Percentiles rank a stretch among this genome's conserved stretches.
phyloP scores from a whole-genome alignment of 2,329 filamentous ascomycete genomes.

The Fusarium neocosmosporiellum region DNA sequence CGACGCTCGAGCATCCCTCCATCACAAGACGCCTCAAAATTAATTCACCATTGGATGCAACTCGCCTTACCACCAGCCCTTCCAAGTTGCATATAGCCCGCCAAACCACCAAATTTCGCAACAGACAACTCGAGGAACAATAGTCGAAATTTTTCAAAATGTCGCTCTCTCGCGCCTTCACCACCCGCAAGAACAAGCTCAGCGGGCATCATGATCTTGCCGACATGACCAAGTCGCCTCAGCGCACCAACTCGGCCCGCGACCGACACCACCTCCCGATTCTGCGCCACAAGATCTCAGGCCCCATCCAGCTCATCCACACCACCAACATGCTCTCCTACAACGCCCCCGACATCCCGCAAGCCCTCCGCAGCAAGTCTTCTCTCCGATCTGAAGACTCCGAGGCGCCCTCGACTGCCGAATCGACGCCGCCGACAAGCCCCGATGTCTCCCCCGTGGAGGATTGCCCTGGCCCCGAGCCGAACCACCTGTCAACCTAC shows the following conservation, averaged over 20 bases:
- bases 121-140: constrained; percentile 8
- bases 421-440: constrained; percentile 73
- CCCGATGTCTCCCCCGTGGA: constrained; percentile 72
- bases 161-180: constrained; percentile 77
- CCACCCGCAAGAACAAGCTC: constrained; percentile 72
- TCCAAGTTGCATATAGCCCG: constrained; percentile 14
- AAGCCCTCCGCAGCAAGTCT: constrained; percentile 57
- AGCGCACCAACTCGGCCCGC: constrained; percentile 61
- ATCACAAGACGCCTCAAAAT: constrained; percentile 15
- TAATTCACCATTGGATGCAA: not conserved
- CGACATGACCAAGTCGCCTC: constrained; percentile 53
- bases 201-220: constrained; percentile 55
- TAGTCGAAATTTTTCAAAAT: constrained; percentile 46
- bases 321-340: constrained; percentile 98
- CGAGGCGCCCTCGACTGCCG: constrained; percentile 68
- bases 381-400: constrained; percentile 75
- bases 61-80: constrained; percentile 1
- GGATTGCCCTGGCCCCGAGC: constrained; percentile 65
- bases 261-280: constrained; percentile 53
- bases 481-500: constrained; percentile 76
- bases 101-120: constrained; percentile 4
- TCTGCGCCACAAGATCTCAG: constrained; percentile 82
- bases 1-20: constrained; percentile 14
- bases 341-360: constrained; percentile 86
- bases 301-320: constrained; percentile 86